These are phyloP conservation scores for Clavispora phyllophila DNA, from an alignment of 805 yeast genomes.

Conservation along the genomic window DNA sequence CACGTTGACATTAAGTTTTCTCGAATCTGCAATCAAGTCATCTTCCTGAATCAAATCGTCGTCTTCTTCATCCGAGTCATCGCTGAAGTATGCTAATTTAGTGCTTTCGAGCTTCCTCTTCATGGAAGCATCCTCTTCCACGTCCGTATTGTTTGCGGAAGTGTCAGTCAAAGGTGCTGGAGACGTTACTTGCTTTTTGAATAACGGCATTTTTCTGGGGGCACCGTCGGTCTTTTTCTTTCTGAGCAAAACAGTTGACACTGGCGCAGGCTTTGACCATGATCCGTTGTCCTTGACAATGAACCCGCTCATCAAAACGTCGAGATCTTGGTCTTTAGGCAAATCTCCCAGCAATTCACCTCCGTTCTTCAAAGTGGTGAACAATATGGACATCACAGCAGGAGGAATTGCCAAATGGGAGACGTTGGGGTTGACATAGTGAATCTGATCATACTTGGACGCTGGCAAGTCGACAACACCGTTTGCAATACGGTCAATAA, in stretches of 20 bases:
- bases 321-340: constrained; percentile 47
- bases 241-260: constrained; percentile 27
- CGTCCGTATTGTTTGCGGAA: constrained; percentile 36
- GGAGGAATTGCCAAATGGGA: constrained; percentile 42
- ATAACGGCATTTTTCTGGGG: constrained; percentile 15
- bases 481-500: constrained; percentile 55
- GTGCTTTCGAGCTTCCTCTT: constrained; percentile 41
- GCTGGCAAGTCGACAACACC: constrained; percentile 36
- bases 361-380: constrained; percentile 32
- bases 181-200: constrained; percentile 13
- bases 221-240: constrained; percentile 16
- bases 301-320: constrained; percentile 65
- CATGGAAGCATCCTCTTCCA: constrained; percentile 36
- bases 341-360: constrained; percentile 53
- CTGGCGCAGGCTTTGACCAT: constrained; percentile 54
- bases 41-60: constrained; percentile 51
- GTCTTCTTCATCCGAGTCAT: constrained; percentile 45
- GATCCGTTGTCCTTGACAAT: constrained; percentile 33
- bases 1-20: constrained; percentile 27
- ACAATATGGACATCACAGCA: constrained; percentile 37
- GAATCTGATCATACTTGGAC: constrained; percentile 38
- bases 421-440: constrained; percentile 54
- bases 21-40: constrained; percentile 29
- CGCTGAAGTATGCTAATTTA: constrained; percentile 53
- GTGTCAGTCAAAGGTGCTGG: constrained; percentile 40